Evolutionary conservation across 2,329 filamentous ascomycete species (phyloP), one percentile per base, ranked within the genome.

Genomic region (Camillea tinctor): DNA sequence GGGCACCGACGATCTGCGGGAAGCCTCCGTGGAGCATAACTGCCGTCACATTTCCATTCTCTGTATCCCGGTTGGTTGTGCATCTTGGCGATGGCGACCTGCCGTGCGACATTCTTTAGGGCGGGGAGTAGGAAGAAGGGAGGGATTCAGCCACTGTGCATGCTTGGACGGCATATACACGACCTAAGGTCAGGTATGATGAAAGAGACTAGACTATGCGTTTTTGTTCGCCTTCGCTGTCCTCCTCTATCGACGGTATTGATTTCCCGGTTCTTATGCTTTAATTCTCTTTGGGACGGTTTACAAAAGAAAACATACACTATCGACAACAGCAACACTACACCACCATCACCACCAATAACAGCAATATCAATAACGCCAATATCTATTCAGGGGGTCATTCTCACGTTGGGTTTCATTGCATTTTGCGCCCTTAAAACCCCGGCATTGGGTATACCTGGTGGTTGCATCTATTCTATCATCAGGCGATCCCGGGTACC

Each of bases 1-100:
- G 61, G 63, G 49, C 69, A 72, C 65, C 66, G 70, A 54, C 67
- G 69, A 65, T 72, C 71, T 68, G 71, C 68, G 64, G 70, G 68
- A 60, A 71, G 69, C 63, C 71, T 72, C 56, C 71, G 71, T 59
- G 68, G 71, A 62, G 66, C 60, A 61, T 72, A 68, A 62, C 59
- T 61, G 52, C 53, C 62, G 60, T 58, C 52, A 54, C 59, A 54
- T 62, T n/a, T 57, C 19, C 23, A 23, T 50, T 61, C 61, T 61
- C 55, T 59, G 53, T 50, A 44, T 59, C 55, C 63, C 62, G 64
- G 62, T 68, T 68, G 66, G 63, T 58, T 63, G 61, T 61, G 58
- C 52, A 60, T 56, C 62, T 62, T 64, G 62, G 62, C 62, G 59
- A 64, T 64, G 67, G 64, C 62, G 54, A 59, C 48, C 68, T 68